phyloP scores from a whole-genome alignment of 108 stramenopile genomes.

The Epipyxis sp. region DNA sequence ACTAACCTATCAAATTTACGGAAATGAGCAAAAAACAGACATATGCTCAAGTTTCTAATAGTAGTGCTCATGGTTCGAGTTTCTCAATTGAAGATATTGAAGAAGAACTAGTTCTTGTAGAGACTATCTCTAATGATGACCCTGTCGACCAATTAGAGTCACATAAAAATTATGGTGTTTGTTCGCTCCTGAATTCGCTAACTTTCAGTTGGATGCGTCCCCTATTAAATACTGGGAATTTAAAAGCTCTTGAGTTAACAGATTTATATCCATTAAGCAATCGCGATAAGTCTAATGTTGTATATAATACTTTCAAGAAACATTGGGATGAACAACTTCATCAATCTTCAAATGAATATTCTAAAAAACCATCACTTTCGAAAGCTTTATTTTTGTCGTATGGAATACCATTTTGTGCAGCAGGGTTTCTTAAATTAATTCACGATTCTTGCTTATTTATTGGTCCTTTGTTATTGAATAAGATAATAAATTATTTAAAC shows the following conservation, averaged over 20 bases:
- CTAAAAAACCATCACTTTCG: constrained; percentile 21
- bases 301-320: constrained; percentile 50
- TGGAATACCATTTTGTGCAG: constrained; percentile 60
- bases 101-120: too few species aligned
- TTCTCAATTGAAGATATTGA: background rate
- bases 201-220: constrained; percentile 15
- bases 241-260: constrained; percentile 53
- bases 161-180: too few species aligned
- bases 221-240: background rate
- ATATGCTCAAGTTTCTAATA: background rate
- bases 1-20: background rate
- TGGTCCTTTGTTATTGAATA: constrained; percentile 29
- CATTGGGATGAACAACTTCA: constrained; percentile 61
- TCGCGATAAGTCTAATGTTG: constrained; percentile 54
- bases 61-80: background rate
- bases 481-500: constrained; percentile 45
- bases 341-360: constrained; percentile 8
- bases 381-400: background rate
- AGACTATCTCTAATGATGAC: too few species aligned
- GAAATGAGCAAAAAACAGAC: background rate
- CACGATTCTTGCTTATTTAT: constrained; percentile 20
- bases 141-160: too few species aligned
- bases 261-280: constrained; percentile 69
- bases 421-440: constrained; percentile 68
- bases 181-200: background rate